These are phyloP conservation scores for Globisporangium yorkense DNA, from an alignment of 352 stramenopile species.

Conservation along the genomic window DNA sequence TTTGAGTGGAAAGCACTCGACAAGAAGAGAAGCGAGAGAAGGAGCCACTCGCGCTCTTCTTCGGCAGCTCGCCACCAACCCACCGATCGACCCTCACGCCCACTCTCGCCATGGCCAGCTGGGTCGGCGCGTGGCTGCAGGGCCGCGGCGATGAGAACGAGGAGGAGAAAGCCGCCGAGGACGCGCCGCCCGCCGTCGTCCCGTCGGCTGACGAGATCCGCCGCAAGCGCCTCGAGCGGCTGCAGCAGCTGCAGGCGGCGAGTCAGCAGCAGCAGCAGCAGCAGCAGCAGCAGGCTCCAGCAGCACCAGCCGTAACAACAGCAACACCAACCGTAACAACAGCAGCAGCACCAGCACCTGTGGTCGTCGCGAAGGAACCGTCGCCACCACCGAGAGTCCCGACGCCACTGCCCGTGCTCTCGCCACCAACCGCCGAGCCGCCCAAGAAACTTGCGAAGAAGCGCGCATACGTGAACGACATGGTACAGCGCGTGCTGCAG, in stretches of 20 bases:
- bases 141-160: conserved; percentile 33
- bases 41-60: neutral
- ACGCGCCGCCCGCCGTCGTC: conserved; percentile 9
- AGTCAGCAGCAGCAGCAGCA: conserved; percentile 18
- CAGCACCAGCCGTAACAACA: conserved; percentile 10
- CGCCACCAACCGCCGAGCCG: conserved; percentile 1
- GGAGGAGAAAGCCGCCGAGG: conserved; percentile 28
- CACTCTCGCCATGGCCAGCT: conserved; percentile 34
- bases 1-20: neutral
- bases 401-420: conserved; percentile 1
- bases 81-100: neutral
- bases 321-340: neutral
- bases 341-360: conserved; percentile 1
- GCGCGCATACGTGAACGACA: conserved; percentile 61
- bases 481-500: conserved; percentile 62
- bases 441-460: conserved; percentile 27
- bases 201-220: conserved; percentile 43
- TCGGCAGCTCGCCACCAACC: no score
- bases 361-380: neutral
- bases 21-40: neutral
- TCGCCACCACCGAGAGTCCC: neutral
- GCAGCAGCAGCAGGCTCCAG: conserved; percentile 10
- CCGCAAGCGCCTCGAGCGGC: conserved; percentile 42
- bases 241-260: conserved; percentile 43
- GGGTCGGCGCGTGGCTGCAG: conserved; percentile 52